A percentile compares a stretch with the other conserved stretches of the same genome.
Evolutionary conservation across 2,329 filamentous ascomycete genomes (phyloP).

Genomic region (Didymellaceae sp.): DNA sequence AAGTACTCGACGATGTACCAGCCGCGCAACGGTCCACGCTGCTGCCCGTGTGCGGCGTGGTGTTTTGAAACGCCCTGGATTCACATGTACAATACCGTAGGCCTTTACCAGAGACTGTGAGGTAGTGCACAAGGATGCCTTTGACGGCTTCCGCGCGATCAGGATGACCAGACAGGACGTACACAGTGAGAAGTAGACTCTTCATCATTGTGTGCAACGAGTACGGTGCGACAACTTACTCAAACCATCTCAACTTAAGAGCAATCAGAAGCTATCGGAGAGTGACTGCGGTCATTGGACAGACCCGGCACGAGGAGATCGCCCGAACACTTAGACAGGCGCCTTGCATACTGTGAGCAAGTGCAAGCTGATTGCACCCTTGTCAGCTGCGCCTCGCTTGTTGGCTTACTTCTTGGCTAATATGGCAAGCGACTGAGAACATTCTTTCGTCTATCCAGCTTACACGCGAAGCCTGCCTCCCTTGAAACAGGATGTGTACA

Average conservation of each 20-base stretch:
- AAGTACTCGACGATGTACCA: neutral
- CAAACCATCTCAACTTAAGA: neutral
- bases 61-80: neutral
- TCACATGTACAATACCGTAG: too few species aligned
- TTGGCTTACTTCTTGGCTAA: constrained; percentile 11
- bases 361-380: neutral
- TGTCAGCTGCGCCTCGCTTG: constrained; percentile 2
- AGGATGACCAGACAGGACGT: too few species aligned
- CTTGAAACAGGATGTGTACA: neutral
- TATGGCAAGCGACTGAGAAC: constrained; percentile 6
- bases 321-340: neutral
- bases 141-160: too few species aligned
- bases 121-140: too few species aligned
- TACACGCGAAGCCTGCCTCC: neutral
- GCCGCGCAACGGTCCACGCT: neutral
- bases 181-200: too few species aligned
- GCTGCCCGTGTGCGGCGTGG: constrained; percentile 1
- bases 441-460: constrained; percentile 4
- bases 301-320: neutral
- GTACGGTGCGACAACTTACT: neutral
- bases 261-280: neutral
- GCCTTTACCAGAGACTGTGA: too few species aligned
- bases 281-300: neutral
- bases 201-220: too few species aligned
- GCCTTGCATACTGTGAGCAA: neutral